Evolutionary conservation across 192 early-diverging fungal species (phyloP).

Genomic region (Coemansia sp.): DNA sequence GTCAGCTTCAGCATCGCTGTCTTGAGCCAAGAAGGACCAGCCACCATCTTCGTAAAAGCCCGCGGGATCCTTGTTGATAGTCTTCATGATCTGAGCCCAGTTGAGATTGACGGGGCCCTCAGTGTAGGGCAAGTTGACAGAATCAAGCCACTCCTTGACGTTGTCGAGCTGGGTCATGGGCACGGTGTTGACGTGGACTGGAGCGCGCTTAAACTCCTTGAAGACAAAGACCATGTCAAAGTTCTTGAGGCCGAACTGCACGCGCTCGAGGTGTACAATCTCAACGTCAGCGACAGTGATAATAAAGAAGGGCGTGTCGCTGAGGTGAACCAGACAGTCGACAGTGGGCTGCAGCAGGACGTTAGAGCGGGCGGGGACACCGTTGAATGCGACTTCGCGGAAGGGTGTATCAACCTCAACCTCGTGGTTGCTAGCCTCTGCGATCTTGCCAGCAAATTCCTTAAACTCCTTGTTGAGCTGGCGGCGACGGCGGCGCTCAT

Average conservation of each 20-base stretch:
- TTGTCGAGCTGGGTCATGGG: conserved; percentile 88
- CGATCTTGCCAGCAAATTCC: conserved; percentile 88
- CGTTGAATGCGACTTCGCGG: conserved; percentile 91
- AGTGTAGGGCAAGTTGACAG: conserved; percentile 88
- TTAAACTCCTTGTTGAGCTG: conserved; percentile 93
- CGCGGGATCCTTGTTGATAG: conserved; percentile 87
- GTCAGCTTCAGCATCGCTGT: conserved; percentile 62
- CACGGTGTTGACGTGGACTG: conserved; percentile 96
- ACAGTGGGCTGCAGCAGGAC: conserved; percentile 94
- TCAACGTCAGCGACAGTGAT: conserved; percentile 92
- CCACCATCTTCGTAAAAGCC: conserved; percentile 91
- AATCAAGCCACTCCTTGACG: conserved; percentile 95
- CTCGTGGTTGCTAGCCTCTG: conserved; percentile 75
- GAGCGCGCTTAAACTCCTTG: conserved; percentile 86
- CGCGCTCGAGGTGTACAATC: conserved; percentile 94
- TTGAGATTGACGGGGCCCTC: conserved; percentile 94
- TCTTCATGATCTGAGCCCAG: conserved; percentile 99
- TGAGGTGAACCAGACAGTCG: conserved; percentile 94
- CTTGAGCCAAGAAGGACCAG: conserved; percentile 85
- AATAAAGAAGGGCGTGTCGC: conserved; percentile 90
- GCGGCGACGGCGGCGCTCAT: conserved; percentile 83
- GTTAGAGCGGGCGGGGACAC: conserved; percentile 90
- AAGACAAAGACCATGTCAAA: conserved; percentile 99
- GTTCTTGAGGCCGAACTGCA: conserved; percentile 96
- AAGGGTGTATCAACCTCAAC: conserved; percentile 93